A percentile compares a stretch with the other conserved stretches of the same genome.
These are phyloP conservation scores for Yamadazyma aaseri DNA, from an alignment of 1,139 yeast species.

Conservation along the genomic window DNA sequence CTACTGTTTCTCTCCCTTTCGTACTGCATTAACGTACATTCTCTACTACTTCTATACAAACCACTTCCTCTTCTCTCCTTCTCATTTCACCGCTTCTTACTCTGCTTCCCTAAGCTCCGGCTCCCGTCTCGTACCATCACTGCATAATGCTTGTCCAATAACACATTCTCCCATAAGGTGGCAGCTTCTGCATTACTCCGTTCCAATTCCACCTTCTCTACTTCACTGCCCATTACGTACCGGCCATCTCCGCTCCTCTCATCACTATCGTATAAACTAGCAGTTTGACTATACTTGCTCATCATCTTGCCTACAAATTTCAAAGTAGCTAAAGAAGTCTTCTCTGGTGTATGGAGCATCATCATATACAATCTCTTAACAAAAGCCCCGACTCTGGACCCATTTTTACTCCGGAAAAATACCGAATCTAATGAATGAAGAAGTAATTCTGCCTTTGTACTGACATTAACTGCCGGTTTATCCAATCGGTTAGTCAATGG, in stretches of 20 bases:
- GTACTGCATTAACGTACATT: no score
- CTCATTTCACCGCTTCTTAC: no score
- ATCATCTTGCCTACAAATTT: constrained; percentile 76
- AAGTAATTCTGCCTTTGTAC: constrained; percentile 85
- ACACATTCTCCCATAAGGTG: constrained; percentile 81
- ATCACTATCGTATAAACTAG: constrained; percentile 80
- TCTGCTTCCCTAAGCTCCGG: constrained; percentile 43
- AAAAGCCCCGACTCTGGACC: constrained; percentile 81
- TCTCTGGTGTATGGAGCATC: constrained; percentile 79
- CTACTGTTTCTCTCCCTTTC: no score
- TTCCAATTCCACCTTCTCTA: constrained; percentile 54
- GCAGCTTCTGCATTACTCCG: constrained; percentile 86
- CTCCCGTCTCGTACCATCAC: constrained; percentile 65
- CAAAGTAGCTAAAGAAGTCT: constrained; percentile 73
- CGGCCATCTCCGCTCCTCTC: constrained; percentile 68
- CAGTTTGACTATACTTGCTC: constrained; percentile 63
- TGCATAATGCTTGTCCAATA: constrained; percentile 78
- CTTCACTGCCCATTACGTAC: constrained; percentile 69
- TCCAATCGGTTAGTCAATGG: constrained; percentile 49
- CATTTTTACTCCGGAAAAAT: constrained; percentile 75
- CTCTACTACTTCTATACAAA: no score
- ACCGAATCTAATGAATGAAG: constrained; percentile 76
- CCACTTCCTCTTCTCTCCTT: no score
- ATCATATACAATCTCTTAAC: constrained; percentile 73
- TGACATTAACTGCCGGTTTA: constrained; percentile 75